Percentiles rank a stretch among this genome's conserved stretches.
phyloP scores from a whole-genome alignment of 176 grass and related monocot genomes.

The Secale cereale region DNA sequence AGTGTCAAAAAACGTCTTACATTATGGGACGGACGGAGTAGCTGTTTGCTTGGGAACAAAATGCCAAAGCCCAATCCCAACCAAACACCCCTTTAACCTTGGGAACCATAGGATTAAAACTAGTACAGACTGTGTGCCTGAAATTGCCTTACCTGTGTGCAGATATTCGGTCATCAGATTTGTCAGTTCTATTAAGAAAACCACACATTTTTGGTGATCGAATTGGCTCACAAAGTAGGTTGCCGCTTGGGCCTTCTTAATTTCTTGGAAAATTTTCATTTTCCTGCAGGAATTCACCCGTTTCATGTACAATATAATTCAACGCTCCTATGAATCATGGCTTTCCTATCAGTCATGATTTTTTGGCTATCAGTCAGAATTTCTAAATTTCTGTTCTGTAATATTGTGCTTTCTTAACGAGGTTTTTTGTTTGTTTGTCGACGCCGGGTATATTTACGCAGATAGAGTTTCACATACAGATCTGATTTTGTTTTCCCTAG shows the following conservation, averaged over 20 bases:
- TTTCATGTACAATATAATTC: not conserved
- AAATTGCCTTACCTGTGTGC: not conserved
- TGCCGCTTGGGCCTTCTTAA: not conserved
- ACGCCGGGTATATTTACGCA: not conserved
- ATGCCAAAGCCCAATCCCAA: not conserved
- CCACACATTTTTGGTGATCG: not conserved
- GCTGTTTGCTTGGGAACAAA: not conserved
- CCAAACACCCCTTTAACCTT: not conserved
- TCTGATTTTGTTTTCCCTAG: not conserved
- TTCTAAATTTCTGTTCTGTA: not conserved
- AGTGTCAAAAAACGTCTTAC: too few species aligned
- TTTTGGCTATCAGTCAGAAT: not conserved
- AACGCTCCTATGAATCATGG: not conserved
- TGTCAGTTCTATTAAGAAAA: not conserved
- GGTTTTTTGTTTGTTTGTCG: not conserved
- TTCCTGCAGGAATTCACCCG: not conserved
- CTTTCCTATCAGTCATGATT: not conserved
- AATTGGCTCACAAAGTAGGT: not conserved
- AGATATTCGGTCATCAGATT: not conserved
- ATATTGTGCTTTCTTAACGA: not conserved
- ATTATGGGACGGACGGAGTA: too few species aligned
- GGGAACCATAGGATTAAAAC: not conserved
- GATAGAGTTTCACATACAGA: not conserved
- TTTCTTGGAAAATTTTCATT: not conserved
- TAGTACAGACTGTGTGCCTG: not conserved